phyloP scores from a whole-genome alignment of 805 yeast genomes.

The Isabelozyma gotoi region DNA sequence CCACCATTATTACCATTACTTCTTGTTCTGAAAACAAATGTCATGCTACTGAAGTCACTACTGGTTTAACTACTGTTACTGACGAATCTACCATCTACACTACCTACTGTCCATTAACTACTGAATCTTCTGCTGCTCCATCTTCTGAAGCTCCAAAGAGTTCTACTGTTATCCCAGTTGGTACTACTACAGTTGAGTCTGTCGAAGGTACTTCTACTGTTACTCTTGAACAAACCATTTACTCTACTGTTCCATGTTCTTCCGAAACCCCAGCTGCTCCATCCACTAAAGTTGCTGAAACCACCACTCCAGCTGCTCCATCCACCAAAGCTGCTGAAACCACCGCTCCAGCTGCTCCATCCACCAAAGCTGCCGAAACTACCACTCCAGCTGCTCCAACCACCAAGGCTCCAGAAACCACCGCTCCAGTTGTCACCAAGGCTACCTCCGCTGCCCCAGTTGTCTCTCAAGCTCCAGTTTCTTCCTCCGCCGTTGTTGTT shows the following conservation, averaged over 20 bases:
- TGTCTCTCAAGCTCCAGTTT: constrained; percentile 4
- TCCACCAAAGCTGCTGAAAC: constrained; percentile 7
- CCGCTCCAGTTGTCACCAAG: constrained; percentile 3
- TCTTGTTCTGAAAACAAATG: constrained; percentile 34
- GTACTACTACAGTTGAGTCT: neutral
- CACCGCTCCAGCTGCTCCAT: constrained; percentile 2
- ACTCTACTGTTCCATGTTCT: constrained; percentile 3
- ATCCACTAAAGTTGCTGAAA: constrained; percentile 6
- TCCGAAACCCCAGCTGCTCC: constrained; percentile 8
- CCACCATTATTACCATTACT: constrained; percentile 34
- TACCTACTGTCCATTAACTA: constrained; percentile 17
- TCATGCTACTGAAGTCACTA: constrained; percentile 1
- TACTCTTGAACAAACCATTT: constrained; percentile 2
- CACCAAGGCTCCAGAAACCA: neutral
- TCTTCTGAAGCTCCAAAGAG: neutral
- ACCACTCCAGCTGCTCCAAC: constrained; percentile 3
- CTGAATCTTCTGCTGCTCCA: neutral
- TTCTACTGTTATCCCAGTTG: neutral
- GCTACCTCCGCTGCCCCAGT: constrained; percentile 3
- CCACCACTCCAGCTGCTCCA: constrained; percentile 7
- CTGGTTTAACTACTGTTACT: constrained; percentile 4
- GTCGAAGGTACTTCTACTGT: constrained; percentile 2
- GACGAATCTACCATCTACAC: constrained; percentile 19
- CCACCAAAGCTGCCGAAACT: constrained; percentile 3
- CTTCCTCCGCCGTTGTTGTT: neutral